Percentiles rank a stretch among this genome's conserved stretches.
phyloP scores from a whole-genome alignment of 2,329 filamentous ascomycete genomes.

The Sclerotinia minor region DNA sequence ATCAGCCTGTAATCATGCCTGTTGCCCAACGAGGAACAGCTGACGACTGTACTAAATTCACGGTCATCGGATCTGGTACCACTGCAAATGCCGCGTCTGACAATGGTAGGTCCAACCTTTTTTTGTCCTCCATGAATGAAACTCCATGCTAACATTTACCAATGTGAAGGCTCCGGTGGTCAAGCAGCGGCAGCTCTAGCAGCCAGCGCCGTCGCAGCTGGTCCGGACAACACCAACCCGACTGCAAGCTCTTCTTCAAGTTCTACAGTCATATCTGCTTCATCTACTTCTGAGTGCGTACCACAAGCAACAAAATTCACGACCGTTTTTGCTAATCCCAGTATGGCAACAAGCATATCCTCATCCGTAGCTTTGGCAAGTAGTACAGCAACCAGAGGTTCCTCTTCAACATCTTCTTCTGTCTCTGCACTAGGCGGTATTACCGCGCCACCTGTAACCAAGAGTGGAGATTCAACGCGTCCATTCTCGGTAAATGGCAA shows the following conservation, averaged over 20 bases:
- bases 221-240: slow-evolving; percentile 17
- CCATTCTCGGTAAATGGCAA: slow-evolving; percentile 58
- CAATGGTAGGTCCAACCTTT: slow-evolving; percentile 17
- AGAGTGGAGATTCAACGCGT: slow-evolving; percentile 51
- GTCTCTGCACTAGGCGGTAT: slow-evolving; percentile 47
- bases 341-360: background rate
- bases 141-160: background rate
- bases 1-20: slow-evolving; percentile 48
- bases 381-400: background rate
- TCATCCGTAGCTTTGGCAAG: background rate
- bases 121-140: background rate
- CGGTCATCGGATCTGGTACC: slow-evolving; percentile 40
- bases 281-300: background rate
- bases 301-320: background rate
- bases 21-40: slow-evolving; percentile 49
- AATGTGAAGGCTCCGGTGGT: slow-evolving; percentile 22
- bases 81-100: slow-evolving; percentile 29
- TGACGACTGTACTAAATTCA: slow-evolving; percentile 50
- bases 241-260: slow-evolving; percentile 19
- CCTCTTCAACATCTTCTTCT: background rate
- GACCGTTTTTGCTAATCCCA: background rate
- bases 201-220: slow-evolving; percentile 29
- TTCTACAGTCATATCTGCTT: slow-evolving; percentile 17
- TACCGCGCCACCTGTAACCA: slow-evolving; percentile 50
- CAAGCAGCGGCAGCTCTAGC: slow-evolving; percentile 27